Evolutionary conservation across 345 rosid genomes (phyloP).

Genomic region (Euphorbia peplus): DNA sequence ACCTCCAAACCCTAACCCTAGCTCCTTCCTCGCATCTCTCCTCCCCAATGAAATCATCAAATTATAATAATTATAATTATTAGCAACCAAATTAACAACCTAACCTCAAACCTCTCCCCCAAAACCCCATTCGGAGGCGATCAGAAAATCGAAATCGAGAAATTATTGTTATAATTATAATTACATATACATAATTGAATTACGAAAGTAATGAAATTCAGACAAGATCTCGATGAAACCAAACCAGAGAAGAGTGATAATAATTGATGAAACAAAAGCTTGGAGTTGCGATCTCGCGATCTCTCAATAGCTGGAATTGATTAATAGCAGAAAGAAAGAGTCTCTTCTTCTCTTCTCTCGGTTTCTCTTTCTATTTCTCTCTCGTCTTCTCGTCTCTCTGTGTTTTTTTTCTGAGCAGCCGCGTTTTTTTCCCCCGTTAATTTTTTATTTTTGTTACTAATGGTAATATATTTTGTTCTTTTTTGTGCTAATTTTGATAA

Average conservation of each 20-base stretch:
- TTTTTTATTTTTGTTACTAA: constrained; percentile 2
- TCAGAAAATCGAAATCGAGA: constrained; percentile 30
- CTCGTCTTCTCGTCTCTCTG: constrained; percentile 31
- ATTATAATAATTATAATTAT: background rate
- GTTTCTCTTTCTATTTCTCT: too few species aligned
- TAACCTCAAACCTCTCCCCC: constrained; percentile 7
- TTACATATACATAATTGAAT: background rate
- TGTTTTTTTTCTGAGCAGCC: constrained; percentile 44
- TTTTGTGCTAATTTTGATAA: background rate
- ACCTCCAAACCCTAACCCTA: constrained; percentile 32
- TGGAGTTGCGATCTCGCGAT: constrained; percentile 43
- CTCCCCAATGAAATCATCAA: constrained; percentile 33
- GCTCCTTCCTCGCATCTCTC: constrained; percentile 33
- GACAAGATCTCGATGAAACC: constrained; percentile 8
- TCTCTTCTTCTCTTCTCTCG: constrained; percentile 37
- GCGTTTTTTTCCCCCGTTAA: constrained; percentile 30
- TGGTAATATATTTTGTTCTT: constrained; percentile 3
- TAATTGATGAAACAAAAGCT: background rate
- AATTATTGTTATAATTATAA: too few species aligned
- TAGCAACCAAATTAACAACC: background rate
- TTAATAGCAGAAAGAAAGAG: constrained; percentile 33
- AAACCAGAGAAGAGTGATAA: background rate
- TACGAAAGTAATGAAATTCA: constrained; percentile 2
- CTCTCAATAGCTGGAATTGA: constrained; percentile 44
- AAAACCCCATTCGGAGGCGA: constrained; percentile 23